Conservation (phyloP, 2,329 filamentous ascomycete species). For the Aschersonia sp. region DNA sequence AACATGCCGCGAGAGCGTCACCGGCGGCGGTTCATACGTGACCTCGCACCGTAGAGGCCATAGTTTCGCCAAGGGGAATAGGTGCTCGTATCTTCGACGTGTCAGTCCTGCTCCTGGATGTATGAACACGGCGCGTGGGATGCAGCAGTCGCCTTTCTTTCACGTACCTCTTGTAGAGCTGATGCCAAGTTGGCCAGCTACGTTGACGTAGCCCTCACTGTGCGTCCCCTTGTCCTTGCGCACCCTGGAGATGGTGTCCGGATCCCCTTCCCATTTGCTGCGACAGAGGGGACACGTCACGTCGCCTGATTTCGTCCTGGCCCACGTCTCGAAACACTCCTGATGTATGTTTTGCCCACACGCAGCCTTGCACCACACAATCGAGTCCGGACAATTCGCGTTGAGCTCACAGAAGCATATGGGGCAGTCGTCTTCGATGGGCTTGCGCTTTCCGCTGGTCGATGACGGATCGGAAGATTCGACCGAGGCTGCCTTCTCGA, state of each 20-base stretch:
- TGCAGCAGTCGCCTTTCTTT: too few species aligned
- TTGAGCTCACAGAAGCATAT: conserved; percentile 39
- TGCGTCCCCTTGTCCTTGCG: conserved; percentile 23
- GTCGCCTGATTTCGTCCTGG: conserved; percentile 24
- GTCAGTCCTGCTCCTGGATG: not conserved
- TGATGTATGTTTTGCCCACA: conserved; percentile 42
- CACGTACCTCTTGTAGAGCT: conserved; percentile 32
- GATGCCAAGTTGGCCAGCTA: conserved; percentile 45
- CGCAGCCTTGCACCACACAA: conserved; percentile 35
- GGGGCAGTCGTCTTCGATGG: conserved; percentile 38
- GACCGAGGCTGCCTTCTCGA: conserved; percentile 37
- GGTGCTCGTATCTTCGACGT: not conserved
- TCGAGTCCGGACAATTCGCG: conserved; percentile 15
- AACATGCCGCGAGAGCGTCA: not conserved
- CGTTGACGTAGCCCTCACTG: conserved; percentile 45
- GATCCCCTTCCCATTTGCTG: conserved; percentile 36
- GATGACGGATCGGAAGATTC: conserved; percentile 15
- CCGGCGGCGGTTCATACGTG: not conserved
- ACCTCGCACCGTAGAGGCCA: not conserved
- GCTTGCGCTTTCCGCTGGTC: conserved; percentile 26
- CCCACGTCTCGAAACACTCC: conserved; percentile 40
- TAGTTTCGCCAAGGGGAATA: not conserved
- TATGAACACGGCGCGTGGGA: too few species aligned
- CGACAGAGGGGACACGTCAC: conserved; percentile 49
- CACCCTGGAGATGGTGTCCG: conserved; percentile 25